Evolutionary conservation across 1,139 yeast genomes (phyloP), one percentile per base, ranked within the genome.

Genomic region (Debaryomycetaceae sp.): DNA sequence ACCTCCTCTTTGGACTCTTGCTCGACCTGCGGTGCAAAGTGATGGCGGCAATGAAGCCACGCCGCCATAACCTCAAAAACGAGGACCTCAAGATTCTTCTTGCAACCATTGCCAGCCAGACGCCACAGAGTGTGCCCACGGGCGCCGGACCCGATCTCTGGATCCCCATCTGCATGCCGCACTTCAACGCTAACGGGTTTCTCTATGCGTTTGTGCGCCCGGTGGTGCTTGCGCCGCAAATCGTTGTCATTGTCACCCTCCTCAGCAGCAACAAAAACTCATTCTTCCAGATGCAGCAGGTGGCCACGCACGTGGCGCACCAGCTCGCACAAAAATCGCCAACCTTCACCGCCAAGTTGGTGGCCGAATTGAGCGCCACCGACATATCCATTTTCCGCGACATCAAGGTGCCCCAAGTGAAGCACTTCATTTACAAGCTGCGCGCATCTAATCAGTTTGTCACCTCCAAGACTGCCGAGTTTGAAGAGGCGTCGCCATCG

Each of bases 101-200:
- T 6, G 43, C 58, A 8, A 51, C 59, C 27, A 49, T 65, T 4
- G 44, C 56, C 2, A 29, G 17, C 51, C 60, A 3, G 18, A 27
- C 17, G 27, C 24, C 22, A 36, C 56, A 19, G 40, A 54, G 11
- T 56, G 61, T 30, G 22, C 45, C 3, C 34, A 44, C 3, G 45
- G 42, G 36, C 12, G 42, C 48, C 11, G 36, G 42, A 2, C 40
- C 52, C 43, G 96, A 89, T 46, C 74, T 86, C 39, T 91, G 97
- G 97, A 74, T 86, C 10, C 98, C 98, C 0, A 66, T 91, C 2
- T 91, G 98, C 51, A 68, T 91, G 54, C 96, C 98, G 1, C 76
- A 83, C 42, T 91, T 91, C 61, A 91, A 91, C 50, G 63, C 85
- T 3, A 78, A 78, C 40, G 98, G 98, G 10, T 93, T 88, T 46